Conservation (phyloP, 768 basidiomycete genomes). For the Amanita exitialis region DNA sequence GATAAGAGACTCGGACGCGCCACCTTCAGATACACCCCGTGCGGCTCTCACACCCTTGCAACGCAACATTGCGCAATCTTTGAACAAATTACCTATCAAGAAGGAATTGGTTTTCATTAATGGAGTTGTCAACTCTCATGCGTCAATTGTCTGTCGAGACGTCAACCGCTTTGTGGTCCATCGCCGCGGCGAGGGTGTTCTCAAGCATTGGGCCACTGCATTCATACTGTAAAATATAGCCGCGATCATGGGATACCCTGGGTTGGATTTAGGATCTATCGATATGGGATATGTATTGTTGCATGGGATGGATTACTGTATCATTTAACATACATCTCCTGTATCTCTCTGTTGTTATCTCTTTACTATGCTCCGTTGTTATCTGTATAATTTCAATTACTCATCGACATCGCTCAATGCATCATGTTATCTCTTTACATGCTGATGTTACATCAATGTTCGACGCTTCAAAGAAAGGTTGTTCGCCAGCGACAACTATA, state of each 20-base stretch:
- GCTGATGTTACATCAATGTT: too few species aligned
- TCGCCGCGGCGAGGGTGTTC: slow-evolving; percentile 48
- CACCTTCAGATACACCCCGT: slow-evolving; percentile 16
- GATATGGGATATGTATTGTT: neutral
- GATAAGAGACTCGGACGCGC: slow-evolving; percentile 33
- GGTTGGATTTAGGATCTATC: neutral
- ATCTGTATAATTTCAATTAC: too few species aligned
- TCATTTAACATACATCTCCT: neutral
- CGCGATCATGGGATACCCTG: neutral
- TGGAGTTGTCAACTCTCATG: slow-evolving; percentile 56
- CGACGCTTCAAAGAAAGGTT: neutral
- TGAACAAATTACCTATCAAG: slow-evolving; percentile 64
- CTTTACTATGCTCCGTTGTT: too few species aligned
- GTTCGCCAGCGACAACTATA: neutral
- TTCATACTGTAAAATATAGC: slow-evolving; percentile 25
- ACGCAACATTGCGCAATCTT: slow-evolving; percentile 38
- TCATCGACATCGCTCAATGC: too few species aligned
- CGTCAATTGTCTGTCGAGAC: slow-evolving; percentile 61
- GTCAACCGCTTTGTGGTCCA: slow-evolving; percentile 49
- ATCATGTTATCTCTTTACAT: too few species aligned
- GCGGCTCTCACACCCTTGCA: slow-evolving; percentile 49
- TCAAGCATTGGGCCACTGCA: slow-evolving; percentile 63
- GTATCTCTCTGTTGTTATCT: too few species aligned
- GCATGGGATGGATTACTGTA: neutral
- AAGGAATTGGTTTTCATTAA: slow-evolving; percentile 64